Evolutionary conservation across 352 stramenopile species (phyloP), one percentile per base, ranked within the genome.

Genomic region (Globisporangium heterothallicum): DNA sequence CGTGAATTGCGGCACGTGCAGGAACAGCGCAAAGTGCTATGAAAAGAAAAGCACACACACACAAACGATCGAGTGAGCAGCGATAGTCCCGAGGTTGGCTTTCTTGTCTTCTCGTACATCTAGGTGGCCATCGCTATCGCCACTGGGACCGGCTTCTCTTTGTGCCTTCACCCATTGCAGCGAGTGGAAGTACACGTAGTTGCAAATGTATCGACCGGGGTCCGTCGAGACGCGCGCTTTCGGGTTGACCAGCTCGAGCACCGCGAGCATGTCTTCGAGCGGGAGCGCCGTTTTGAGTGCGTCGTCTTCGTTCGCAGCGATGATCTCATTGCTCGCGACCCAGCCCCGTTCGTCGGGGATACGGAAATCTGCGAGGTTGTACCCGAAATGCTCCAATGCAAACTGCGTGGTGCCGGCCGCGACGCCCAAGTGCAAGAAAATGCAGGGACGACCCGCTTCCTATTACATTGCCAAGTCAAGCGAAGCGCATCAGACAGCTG

Each of bases 131-230:
- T n/a, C n/a, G n/a, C n/a, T n/a, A n/a, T n/a, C n/a, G n/a, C n/a
- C n/a, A n/a, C n/a, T n/a, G n/a, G n/a, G n/a, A n/a, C n/a, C n/a
- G n/a, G n/a, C n/a, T n/a, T n/a, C n/a, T n/a, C 66, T 32, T 24
- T 78, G 68, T 19, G 61, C 44, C 32, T 86, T 78, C 55, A 66
- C 58, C 77, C 79, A 88, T 32, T 77, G 58, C 13, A 94, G 74
- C 61, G 80, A 92, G 27, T 73, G 59, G 58, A 78, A 94, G 71
- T 89, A 94, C 14, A 90, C 81, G 56, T 72, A 91, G 64, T 94
- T 94, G 67, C 83, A 94, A 52, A 94, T 89, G 66, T 90, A 94
- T 21, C 83, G 68, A 6, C 83, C 83, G 1, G 80, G 80, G 54
- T 94, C 77, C 10, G 54, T 86, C 13, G 83, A 94, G 42, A 94